Percentiles rank a stretch among this genome's conserved stretches.
Evolutionary conservation across 768 basidiomycete genomes (phyloP).

Genomic region (Suillus fuscotomentosus): DNA sequence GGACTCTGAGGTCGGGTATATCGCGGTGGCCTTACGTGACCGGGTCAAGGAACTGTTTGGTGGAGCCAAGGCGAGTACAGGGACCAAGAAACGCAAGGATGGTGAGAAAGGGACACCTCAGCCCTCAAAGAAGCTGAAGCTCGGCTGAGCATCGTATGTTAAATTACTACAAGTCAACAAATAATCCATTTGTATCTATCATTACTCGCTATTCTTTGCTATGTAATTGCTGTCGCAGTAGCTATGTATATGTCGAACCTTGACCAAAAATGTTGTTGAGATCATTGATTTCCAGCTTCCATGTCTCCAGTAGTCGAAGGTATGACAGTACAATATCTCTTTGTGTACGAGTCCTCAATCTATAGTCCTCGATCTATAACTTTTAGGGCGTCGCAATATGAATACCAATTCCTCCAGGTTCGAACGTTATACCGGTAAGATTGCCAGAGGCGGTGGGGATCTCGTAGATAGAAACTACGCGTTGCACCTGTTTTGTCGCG

Average conservation of each 20-base stretch:
- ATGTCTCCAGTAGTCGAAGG: neutral
- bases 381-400: slow-evolving; percentile 16
- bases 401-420: slow-evolving; percentile 19
- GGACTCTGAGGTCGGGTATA: slow-evolving; percentile 73
- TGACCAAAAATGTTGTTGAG: neutral
- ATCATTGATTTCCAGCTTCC: neutral
- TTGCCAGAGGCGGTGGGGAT: neutral
- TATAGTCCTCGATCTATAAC: neutral
- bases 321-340: neutral
- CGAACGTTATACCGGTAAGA: slow-evolving; percentile 18
- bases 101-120: slow-evolving; percentile 62
- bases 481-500: slow-evolving; percentile 17
- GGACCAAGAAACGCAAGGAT: slow-evolving; percentile 74
- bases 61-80: slow-evolving; percentile 39
- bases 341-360: neutral
- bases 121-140: slow-evolving; percentile 66
- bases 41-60: slow-evolving; percentile 55
- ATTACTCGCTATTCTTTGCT: slow-evolving; percentile 31
- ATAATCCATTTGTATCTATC: slow-evolving; percentile 30
- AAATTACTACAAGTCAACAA: slow-evolving; percentile 17
- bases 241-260: neutral
- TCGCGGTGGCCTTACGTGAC: slow-evolving; percentile 50
- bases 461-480: slow-evolving; percentile 11
- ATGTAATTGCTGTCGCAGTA: slow-evolving; percentile 21
- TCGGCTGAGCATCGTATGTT: slow-evolving; percentile 38